Evolutionary conservation across 257 asterid species (phyloP).

Genomic region (Coffea eugenioides): DNA sequence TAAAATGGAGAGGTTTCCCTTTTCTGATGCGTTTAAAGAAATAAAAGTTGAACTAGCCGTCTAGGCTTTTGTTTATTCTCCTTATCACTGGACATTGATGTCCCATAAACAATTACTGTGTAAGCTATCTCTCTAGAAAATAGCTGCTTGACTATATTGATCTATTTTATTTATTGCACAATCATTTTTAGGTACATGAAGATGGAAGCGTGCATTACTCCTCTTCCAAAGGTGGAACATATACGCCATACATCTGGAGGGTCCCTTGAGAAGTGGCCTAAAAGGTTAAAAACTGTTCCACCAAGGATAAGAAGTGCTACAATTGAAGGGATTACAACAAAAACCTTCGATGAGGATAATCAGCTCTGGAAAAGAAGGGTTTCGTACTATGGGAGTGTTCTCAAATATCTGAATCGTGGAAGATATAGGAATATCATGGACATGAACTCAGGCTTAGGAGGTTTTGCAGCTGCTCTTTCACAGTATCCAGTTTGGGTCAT

Average conservation of each 20-base stretch:
- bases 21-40: background rate
- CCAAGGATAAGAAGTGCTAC: background rate
- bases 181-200: background rate
- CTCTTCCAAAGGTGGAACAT: background rate
- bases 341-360: background rate
- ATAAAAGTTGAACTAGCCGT: background rate
- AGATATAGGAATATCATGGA: slow-evolving; percentile 27
- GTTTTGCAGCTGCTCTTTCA: slow-evolving; percentile 30
- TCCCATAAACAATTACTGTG: background rate
- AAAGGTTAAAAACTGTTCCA: background rate
- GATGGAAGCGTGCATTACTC: background rate
- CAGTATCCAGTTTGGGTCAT: slow-evolving; percentile 35
- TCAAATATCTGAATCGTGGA: slow-evolving; percentile 6
- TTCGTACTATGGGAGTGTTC: background rate
- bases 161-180: too few species aligned
- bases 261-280: background rate
- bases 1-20: background rate
- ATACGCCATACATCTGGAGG: background rate
- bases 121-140: too few species aligned
- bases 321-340: background rate
- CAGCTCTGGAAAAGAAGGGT: background rate
- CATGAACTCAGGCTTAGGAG: slow-evolving; percentile 35
- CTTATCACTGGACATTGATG: too few species aligned
- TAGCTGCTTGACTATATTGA: too few species aligned
- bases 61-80: background rate